Evolutionary conservation across 2,329 filamentous ascomycete species (phyloP).

Genomic region (Dactylellina cionopaga): DNA sequence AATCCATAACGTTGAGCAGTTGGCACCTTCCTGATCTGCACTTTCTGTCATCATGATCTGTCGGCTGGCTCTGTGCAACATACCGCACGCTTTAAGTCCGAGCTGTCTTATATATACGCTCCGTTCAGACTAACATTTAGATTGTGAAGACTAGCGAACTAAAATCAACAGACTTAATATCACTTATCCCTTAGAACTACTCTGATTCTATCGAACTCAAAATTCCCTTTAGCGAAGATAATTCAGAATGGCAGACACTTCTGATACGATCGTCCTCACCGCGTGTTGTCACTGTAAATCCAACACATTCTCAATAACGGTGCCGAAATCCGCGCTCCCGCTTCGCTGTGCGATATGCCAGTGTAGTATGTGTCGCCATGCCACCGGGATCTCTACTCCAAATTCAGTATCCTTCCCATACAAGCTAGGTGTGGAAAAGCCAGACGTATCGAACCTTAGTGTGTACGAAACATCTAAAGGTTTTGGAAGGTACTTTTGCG

Average conservation of each 20-base stretch:
- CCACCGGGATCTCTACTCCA: constrained; percentile 12
- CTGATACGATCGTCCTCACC: constrained; percentile 19
- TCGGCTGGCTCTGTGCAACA: background rate
- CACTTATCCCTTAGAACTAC: too few species aligned
- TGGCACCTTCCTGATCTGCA: background rate
- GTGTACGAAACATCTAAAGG: constrained; percentile 30
- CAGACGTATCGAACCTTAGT: constrained; percentile 24
- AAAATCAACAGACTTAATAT: too few species aligned
- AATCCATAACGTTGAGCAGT: constrained; percentile 6
- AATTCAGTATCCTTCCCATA: constrained; percentile 17
- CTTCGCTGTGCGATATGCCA: constrained; percentile 36
- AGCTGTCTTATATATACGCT: too few species aligned
- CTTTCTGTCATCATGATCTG: background rate
- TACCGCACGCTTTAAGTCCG: background rate
- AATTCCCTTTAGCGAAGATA: too few species aligned
- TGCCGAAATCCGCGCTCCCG: constrained; percentile 31
- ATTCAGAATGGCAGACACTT: constrained; percentile 8
- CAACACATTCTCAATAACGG: constrained; percentile 16
- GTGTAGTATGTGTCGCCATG: constrained; percentile 37
- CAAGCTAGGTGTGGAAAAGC: background rate
- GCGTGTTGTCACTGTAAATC: constrained; percentile 45
- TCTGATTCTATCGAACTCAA: too few species aligned
- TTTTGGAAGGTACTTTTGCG: constrained; percentile 27
- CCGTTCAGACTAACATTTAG: too few species aligned
- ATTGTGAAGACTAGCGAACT: too few species aligned